A percentile compares a stretch with the other conserved stretches of the same genome.
These are phyloP conservation scores for Pugionium cornutum DNA, from an alignment of 345 rosid genomes.

Conservation along the genomic window DNA sequence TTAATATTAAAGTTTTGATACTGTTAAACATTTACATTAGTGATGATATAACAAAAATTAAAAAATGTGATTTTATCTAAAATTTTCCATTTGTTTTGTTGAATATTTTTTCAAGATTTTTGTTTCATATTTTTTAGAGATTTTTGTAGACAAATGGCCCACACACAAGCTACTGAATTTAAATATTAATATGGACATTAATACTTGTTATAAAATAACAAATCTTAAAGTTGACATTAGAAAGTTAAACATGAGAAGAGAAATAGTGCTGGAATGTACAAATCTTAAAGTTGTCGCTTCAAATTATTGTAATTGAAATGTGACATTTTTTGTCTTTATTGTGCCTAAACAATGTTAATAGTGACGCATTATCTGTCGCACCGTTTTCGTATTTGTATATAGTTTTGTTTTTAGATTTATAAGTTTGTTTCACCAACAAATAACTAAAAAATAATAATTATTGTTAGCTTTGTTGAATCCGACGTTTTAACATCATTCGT, in stretches of 20 bases:
- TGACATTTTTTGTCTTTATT: slow-evolving; percentile 27
- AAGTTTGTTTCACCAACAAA: slow-evolving; percentile 33
- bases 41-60: too few species aligned
- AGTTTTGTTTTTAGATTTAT: neutral
- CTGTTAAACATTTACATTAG: too few species aligned
- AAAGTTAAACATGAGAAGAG: neutral
- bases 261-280: neutral
- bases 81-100: too few species aligned
- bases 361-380: neutral
- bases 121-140: too few species aligned
- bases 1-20: too few species aligned
- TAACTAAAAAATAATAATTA: neutral
- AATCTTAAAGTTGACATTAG: neutral
- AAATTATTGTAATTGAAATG: slow-evolving; percentile 29
- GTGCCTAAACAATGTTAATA: neutral
- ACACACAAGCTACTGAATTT: too few species aligned
- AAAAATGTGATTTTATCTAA: too few species aligned
- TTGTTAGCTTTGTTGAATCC: slow-evolving; percentile 29
- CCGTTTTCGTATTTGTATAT: slow-evolving; percentile 14
- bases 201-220: neutral
- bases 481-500: slow-evolving; percentile 27
- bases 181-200: neutral
- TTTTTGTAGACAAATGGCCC: too few species aligned
- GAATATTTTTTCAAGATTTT: too few species aligned
- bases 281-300: slow-evolving; percentile 39